Evolutionary conservation across 2,329 filamentous ascomycete genomes (phyloP), one percentile per base, ranked within the genome.

Genomic region (Lasiodiplodia citricola): DNA sequence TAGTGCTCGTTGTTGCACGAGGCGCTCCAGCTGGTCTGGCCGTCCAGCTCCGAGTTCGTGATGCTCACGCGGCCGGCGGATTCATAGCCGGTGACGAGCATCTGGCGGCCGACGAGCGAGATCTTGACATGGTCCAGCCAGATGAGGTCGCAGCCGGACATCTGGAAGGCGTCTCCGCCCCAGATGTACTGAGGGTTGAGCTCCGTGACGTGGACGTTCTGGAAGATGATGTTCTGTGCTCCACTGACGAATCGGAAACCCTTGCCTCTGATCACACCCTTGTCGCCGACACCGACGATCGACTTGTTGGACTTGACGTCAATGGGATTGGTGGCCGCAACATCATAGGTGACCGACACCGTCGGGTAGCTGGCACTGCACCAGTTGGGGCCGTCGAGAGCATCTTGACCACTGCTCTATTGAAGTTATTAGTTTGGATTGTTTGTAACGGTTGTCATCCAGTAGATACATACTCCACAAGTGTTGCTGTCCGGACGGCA

Each of bases 1-100:
- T 66, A 66, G 38, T 66, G 63, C 21, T 66, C 50, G 63, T 23
- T 25, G 68, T 85, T 80, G 71, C 83, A 85, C 31, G 76, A 77
- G 11, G 82, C 78, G 0, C 82, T 84, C 72, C 79, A 83, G 28
- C 72, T 75, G 0, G 83, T 83, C 1, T 71, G 69, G 6, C 83
- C 83, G 66, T 85, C 78, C 69, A 85, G 80, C 47, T 82, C 81
- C 72, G 77, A 82, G 78, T 85, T 85, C 11, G 82, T 83, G 60
- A 85, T 77, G 1, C 83, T 84, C 0, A 84, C 78, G 6, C 78
- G 78, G 21, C 78, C 76, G 35, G 76, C 77, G 5, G 75, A 70
- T 35, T 71, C 71, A 55, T 76, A 76, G 10, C 80, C 79, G 2
- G 75, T 75, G 68, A 81, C 79, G 58, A 83, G 75, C 72, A 83